Conservation (phyloP, 176 grass and related monocot species). For the Bromus sterilis region DNA sequence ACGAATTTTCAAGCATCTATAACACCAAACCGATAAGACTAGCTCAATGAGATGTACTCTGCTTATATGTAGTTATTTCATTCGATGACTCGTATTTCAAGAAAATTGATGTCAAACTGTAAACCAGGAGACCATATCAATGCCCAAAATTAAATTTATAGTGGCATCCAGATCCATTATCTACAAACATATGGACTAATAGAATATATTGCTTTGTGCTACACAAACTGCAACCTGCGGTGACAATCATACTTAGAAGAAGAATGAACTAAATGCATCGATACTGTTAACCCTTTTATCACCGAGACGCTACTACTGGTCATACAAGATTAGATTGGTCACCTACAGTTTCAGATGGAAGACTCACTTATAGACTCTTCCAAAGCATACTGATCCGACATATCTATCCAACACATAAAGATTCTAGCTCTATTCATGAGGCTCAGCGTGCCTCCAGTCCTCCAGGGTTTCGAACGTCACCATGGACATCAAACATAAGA, state of each 20-base stretch:
- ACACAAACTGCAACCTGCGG: background rate
- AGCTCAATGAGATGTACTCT: background rate
- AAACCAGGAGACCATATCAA: background rate
- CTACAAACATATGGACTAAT: background rate
- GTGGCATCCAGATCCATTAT: background rate
- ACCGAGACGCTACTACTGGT: background rate
- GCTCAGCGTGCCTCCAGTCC: background rate
- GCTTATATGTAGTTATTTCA: background rate
- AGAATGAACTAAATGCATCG: background rate
- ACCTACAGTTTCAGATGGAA: background rate
- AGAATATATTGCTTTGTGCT: background rate
- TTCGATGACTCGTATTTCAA: background rate
- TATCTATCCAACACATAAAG: background rate
- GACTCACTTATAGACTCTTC: background rate
- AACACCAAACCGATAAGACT: background rate
- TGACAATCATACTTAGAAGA: background rate
- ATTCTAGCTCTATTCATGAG: background rate
- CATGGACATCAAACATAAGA: background rate
- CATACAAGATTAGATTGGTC: background rate
- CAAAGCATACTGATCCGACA: background rate
- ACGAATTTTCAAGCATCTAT: background rate
- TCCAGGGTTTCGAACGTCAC: background rate
- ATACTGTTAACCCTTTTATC: background rate
- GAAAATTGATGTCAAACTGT: background rate
- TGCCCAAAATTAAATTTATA: background rate